A percentile compares a stretch with the other conserved stretches of the same genome.
These are phyloP conservation scores for Ambrosia artemisiifolia DNA, from an alignment of 129 eudicot genomes.

Conservation along the genomic window DNA sequence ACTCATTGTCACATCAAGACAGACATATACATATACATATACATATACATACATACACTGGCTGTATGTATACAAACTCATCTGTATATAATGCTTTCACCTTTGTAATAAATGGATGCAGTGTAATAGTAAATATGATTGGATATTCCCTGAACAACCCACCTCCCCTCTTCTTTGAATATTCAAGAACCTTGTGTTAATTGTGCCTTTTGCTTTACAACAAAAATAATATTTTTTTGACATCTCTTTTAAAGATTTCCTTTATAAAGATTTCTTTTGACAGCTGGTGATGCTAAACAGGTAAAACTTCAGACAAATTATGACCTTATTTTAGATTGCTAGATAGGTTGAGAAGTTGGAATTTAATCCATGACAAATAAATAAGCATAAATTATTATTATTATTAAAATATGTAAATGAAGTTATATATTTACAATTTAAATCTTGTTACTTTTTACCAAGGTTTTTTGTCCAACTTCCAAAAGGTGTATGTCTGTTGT, in stretches of 20 bases:
- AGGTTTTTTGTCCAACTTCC: slow-evolving; percentile 32
- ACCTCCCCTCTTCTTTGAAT: slow-evolving; percentile 39
- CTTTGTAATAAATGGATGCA: slow-evolving; percentile 41
- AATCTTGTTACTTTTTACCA: slow-evolving; percentile 19
- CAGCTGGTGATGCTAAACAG: slow-evolving; percentile 47
- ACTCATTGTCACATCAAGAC: slow-evolving; percentile 33
- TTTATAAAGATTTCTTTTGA: slow-evolving; percentile 31
- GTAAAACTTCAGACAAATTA: slow-evolving; percentile 37
- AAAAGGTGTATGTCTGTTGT: slow-evolving; percentile 49
- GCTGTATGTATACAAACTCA: slow-evolving; percentile 25
- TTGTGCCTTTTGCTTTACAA: slow-evolving; percentile 34
- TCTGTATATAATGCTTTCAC: slow-evolving; percentile 42
- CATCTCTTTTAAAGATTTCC: not conserved
- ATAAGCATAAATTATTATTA: not conserved
- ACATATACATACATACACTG: slow-evolving; percentile 5
- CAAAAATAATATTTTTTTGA: not conserved
- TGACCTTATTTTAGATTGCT: slow-evolving; percentile 45
- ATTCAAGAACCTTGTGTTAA: slow-evolving; percentile 38
- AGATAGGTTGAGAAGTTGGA: slow-evolving; percentile 40
- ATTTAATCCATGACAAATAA: slow-evolving; percentile 18
- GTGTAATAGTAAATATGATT: slow-evolving; percentile 42
- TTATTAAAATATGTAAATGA: not conserved
- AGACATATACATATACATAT: too few species aligned
- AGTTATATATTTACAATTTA: not conserved
- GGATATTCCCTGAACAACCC: slow-evolving; percentile 41